Evolutionary conservation across 352 stramenopile species (phyloP).

Genomic region (Plasmopara muralis): DNA sequence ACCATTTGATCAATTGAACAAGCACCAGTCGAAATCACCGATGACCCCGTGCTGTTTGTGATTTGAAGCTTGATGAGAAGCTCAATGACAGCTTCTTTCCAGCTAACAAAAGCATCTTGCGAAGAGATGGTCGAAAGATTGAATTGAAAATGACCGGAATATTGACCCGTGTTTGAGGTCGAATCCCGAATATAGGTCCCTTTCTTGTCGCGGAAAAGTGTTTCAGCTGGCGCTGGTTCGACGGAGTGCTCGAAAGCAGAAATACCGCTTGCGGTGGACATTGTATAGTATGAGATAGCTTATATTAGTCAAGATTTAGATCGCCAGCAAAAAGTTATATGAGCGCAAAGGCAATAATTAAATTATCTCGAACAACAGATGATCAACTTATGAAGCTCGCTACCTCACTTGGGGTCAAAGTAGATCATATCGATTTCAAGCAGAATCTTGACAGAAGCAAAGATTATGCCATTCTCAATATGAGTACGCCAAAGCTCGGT

Average conservation of each 20-base stretch:
- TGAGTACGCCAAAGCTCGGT: not conserved
- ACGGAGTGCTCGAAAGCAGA: slow-evolving; percentile 10
- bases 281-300: slow-evolving; percentile 2
- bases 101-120: slow-evolving; percentile 4
- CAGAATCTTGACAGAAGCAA: slow-evolving; percentile 5
- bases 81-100: slow-evolving; percentile 2
- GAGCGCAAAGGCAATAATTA: slow-evolving; percentile 5
- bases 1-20: slow-evolving; percentile 1
- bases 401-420: slow-evolving; percentile 1
- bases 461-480: slow-evolving; percentile 6
- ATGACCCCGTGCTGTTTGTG: not conserved
- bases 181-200: slow-evolving; percentile 1
- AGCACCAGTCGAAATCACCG: not conserved
- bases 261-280: slow-evolving; percentile 2
- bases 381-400: slow-evolving; percentile 6
- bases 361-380: slow-evolving; percentile 10
- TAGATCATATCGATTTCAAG: slow-evolving; percentile 8
- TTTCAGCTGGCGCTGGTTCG: slow-evolving; percentile 2
- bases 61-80: slow-evolving; percentile 4
- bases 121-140: slow-evolving; percentile 1
- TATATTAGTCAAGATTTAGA: not conserved
- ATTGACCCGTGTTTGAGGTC: not conserved
- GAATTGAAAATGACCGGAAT: slow-evolving; percentile 2
- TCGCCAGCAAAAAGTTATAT: slow-evolving; percentile 2
- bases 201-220: not conserved